Base-by-base conservation (phyloP, 805 yeast species). In the Wickerhamiella siamensis region DNA sequence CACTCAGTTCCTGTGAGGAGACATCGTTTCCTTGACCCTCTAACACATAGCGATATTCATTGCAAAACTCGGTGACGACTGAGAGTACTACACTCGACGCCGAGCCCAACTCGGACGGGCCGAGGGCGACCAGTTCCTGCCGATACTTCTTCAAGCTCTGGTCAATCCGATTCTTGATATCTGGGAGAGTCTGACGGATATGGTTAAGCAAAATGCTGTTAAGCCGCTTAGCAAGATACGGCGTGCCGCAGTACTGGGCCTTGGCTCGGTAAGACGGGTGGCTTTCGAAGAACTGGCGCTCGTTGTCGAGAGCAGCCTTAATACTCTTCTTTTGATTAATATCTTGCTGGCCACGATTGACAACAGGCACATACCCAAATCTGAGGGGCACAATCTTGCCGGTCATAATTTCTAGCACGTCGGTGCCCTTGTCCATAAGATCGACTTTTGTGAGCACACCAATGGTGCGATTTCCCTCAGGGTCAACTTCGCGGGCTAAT, bases 371-470 rank as follows among this genome's bases (percentile, higher is more conserved):
- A 56, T 88, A 91, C 43, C 98, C 98, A 47, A 83, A 82, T 62
- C 95, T 75, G 55, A 91, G 72, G 5, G 97, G 97, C 55, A 91
- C 88, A 39, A 91, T 88, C 60, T 95, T 74, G 43, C 96, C 96
- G 10, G 95, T 87, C 55, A 91, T 69, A 53, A 91, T 87, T 59
- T 91, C 98, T 53, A 86, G 74, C 36, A 93, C 97, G 64, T 91
- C 95, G 3, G 98, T 91, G 43, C 98, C 98, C 54, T 83, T 79
- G 60, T 91, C 98, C 98, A 91, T 91, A 51, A 91, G 72, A 63
- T 91, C 98, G 42, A 91, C 83, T 64, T 91, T 91, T 24, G 97
- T 91, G 50, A 91, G 72, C 26, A 91, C 98, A 62, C 98, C 98
- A 51, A 91, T 82, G 18, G 98, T 91, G 67, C 98, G 76, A 34